Evolutionary conservation across 768 basidiomycete genomes (phyloP).

Genomic region (Mycena pura): DNA sequence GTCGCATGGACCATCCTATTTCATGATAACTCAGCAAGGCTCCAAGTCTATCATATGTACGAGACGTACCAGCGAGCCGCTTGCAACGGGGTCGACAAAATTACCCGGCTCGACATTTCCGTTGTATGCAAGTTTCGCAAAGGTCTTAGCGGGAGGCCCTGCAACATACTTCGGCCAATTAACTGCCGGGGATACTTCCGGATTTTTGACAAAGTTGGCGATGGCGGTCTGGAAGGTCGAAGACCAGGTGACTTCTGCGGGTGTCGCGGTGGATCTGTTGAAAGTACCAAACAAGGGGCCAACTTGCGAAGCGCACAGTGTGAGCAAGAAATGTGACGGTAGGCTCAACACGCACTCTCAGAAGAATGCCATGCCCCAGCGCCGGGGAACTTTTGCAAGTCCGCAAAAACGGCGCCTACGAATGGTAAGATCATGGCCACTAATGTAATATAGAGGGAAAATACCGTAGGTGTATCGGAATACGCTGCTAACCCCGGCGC

Average conservation of each 20-base stretch:
- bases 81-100: slow-evolving; percentile 21
- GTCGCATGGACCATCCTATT: slow-evolving; percentile 11
- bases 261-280: slow-evolving; percentile 29
- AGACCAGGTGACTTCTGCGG: slow-evolving; percentile 29
- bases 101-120: slow-evolving; percentile 29
- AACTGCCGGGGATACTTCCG: slow-evolving; percentile 19
- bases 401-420: slow-evolving; percentile 27
- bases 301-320: neutral
- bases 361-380: slow-evolving; percentile 33
- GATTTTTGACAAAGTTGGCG: slow-evolving; percentile 32
- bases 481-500: slow-evolving; percentile 20
- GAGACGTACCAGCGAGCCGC: slow-evolving; percentile 9
- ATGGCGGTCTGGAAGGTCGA: slow-evolving; percentile 29
- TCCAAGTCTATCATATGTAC: neutral
- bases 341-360: slow-evolving; percentile 17
- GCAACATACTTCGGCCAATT: slow-evolving; percentile 27
- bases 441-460: neutral
- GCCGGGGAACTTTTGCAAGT: slow-evolving; percentile 30
- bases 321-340: neutral
- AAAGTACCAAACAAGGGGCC: slow-evolving; percentile 33
- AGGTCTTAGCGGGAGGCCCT: slow-evolving; percentile 8
- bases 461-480: slow-evolving; percentile 32
- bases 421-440: too few relatives aligned
- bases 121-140: slow-evolving; percentile 28
- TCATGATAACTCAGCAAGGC: neutral